Percentiles rank a stretch among this genome's conserved stretches.
Conservation (phyloP, 116 monocot genomes). For the Papilionanthe hybrid region DNA sequence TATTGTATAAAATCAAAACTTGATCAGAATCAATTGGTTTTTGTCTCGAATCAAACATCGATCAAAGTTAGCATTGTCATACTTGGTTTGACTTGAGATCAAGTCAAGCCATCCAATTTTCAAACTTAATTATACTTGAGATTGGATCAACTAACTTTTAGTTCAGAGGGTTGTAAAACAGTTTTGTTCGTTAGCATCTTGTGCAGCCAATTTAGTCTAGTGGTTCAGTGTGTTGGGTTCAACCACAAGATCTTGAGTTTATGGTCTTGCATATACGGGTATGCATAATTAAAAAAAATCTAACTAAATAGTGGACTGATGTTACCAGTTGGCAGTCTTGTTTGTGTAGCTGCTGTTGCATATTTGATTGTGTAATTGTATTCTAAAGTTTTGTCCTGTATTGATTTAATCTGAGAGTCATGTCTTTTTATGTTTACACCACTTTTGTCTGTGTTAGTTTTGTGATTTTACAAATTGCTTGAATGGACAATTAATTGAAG, state of each 20-base stretch:
- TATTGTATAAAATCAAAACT: neutral
- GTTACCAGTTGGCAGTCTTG: neutral
- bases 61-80: neutral
- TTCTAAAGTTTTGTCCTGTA: neutral
- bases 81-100: neutral
- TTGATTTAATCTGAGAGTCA: neutral
- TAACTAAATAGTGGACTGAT: neutral
- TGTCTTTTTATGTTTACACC: neutral
- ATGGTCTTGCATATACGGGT: too few species aligned
- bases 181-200: too few species aligned
- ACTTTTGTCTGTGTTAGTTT: neutral
- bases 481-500: neutral
- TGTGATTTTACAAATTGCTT: neutral
- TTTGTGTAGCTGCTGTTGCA: neutral
- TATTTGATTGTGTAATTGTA: neutral
- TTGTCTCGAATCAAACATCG: neutral
- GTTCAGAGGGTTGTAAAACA: neutral
- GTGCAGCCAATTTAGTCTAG: too few species aligned
- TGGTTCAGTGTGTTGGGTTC: too few species aligned
- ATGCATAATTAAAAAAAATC: too few species aligned
- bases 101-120: too few species aligned
- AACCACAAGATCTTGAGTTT: too few species aligned
- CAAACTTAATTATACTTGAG: too few species aligned
- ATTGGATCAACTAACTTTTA: neutral
- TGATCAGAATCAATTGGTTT: neutral